These are phyloP conservation scores for Mycothermus thermophilus DNA, from an alignment of 495 filamentous ascomycete species.

Conservation along the genomic window DNA sequence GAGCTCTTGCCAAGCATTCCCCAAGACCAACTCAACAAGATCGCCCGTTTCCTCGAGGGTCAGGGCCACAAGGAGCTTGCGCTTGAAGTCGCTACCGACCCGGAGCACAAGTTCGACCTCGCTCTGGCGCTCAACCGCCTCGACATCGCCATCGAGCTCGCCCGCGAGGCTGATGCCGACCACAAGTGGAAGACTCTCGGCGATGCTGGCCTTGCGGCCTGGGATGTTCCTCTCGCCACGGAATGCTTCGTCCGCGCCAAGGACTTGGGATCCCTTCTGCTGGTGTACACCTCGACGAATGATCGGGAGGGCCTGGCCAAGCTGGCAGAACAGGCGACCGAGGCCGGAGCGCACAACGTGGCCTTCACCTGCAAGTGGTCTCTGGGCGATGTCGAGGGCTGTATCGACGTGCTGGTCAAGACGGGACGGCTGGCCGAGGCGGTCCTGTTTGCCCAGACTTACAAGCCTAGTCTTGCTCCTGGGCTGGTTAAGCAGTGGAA, in stretches of 20 bases:
- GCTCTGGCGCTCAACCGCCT: slow-evolving; percentile 73
- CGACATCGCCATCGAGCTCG: slow-evolving; percentile 72
- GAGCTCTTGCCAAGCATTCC: slow-evolving; percentile 75
- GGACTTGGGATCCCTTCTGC: slow-evolving; percentile 75
- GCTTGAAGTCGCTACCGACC: slow-evolving; percentile 88
- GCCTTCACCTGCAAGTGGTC: slow-evolving; percentile 87
- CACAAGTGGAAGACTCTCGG: slow-evolving; percentile 97
- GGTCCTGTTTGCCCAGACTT: slow-evolving; percentile 83
- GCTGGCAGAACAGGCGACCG: slow-evolving; percentile 59
- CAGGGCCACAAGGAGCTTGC: slow-evolving; percentile 94
- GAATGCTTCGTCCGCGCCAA: slow-evolving; percentile 86
- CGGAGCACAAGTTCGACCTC: slow-evolving; percentile 93
- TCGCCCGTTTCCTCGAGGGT: slow-evolving; percentile 93
- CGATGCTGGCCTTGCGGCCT: slow-evolving; percentile 72
- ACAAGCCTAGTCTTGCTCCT: slow-evolving; percentile 65
- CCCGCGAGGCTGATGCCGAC: slow-evolving; percentile 67
- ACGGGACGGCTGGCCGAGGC: slow-evolving; percentile 74
- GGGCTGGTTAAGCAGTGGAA: slow-evolving; percentile 70
- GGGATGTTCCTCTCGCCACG: slow-evolving; percentile 77
- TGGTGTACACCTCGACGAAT: slow-evolving; percentile 70
- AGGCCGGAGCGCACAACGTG: slow-evolving; percentile 72
- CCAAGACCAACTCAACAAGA: slow-evolving; percentile 86
- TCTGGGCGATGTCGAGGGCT: slow-evolving; percentile 65
- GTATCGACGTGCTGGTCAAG: slow-evolving; percentile 62
- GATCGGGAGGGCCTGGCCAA: slow-evolving; percentile 58